Base-by-base conservation (phyloP, 2,329 filamentous ascomycete species). In the Nigrograna mackinnonii region DNA sequence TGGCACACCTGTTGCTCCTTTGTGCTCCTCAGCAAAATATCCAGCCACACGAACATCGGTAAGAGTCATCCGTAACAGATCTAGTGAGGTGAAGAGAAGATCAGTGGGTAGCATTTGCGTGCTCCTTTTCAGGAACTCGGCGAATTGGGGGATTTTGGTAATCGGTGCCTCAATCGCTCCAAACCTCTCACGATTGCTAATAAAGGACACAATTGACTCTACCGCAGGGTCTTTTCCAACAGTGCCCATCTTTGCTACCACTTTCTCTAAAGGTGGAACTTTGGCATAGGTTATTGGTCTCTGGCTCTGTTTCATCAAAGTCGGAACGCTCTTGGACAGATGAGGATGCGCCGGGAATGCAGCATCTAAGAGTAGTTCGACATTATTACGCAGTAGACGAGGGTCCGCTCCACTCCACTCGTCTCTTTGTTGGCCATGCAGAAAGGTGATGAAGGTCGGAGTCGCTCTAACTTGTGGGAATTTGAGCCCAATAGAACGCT, bases 401-500 rank as follows among this genome's bases (percentile, higher is more conserved):
- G 82, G 78, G 58, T 91, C 85, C 1, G 87, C 89, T 1, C 91
- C 91, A 37, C 78, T 80, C 91, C 91, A 97, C 52, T 86, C 80
- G 48, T 90, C 85, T 36, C 89, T 80, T 61, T 92, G 82, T 46
- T 85, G 71, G 2, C 91, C 90, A 39, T 79, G 85, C 6, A 92
- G 70, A 60, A 91, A 95, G 0, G 90, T 92, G 59, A 94, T 82
- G 60, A 97, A 95, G 0, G 91, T 96, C 1, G 92, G 92, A 0
- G 91, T 96, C 4, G 86, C 86, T 2, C 81, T 78, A 38, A 96
- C 79, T 2, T 77, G 72, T 62, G 61, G 56, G 16, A 54, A 62
- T 87, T 95, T 45, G 78, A 79, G 31, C 75, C 75, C 18, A 78
- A 83, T 35, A 89, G 81, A 47, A 82, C 81, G 42, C 77, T 65